phyloP scores from a whole-genome alignment of 305 asterid genomes.

The Fraxinus xanthoxyloides region DNA sequence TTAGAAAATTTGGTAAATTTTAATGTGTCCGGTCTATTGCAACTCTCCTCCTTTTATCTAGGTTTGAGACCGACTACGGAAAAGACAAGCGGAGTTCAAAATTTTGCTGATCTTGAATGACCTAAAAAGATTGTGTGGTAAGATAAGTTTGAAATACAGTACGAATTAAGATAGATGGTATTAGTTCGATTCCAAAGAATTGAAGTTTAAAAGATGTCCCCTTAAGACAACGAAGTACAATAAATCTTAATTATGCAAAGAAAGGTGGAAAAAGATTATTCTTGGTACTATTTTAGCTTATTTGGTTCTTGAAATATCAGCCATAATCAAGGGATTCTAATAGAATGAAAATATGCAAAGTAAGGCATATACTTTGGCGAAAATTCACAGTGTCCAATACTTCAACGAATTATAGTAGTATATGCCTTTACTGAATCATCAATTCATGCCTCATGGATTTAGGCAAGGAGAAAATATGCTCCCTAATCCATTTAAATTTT shows the following conservation, averaged over 20 bases:
- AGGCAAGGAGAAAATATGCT: conserved; percentile 28
- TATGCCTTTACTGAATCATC: conserved; percentile 33
- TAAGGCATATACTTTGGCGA: conserved; percentile 20
- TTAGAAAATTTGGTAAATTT: too few species aligned
- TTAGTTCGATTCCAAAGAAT: conserved; percentile 19
- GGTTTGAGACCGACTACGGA: background rate
- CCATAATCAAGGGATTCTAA: conserved; percentile 20
- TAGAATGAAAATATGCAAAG: conserved; percentile 21
- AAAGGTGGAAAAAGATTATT: background rate
- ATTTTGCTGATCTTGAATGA: background rate
- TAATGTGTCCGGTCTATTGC: background rate
- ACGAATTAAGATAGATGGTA: conserved; percentile 24
- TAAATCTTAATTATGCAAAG: background rate
- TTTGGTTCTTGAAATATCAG: conserved; percentile 17
- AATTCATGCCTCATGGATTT: conserved; percentile 16
- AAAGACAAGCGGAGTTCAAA: background rate
- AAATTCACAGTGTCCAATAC: conserved; percentile 18
- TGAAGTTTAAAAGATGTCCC: background rate
- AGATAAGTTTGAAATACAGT: background rate
- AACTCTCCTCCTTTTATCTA: background rate
- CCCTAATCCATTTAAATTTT: conserved; percentile 27
- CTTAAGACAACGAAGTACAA: background rate
- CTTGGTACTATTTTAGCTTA: conserved; percentile 3
- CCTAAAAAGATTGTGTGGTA: background rate
- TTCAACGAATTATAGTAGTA: conserved; percentile 7